Evolutionary conservation across 371 early-diverging fungal species (phyloP).

Genomic region (Circinella minor): DNA sequence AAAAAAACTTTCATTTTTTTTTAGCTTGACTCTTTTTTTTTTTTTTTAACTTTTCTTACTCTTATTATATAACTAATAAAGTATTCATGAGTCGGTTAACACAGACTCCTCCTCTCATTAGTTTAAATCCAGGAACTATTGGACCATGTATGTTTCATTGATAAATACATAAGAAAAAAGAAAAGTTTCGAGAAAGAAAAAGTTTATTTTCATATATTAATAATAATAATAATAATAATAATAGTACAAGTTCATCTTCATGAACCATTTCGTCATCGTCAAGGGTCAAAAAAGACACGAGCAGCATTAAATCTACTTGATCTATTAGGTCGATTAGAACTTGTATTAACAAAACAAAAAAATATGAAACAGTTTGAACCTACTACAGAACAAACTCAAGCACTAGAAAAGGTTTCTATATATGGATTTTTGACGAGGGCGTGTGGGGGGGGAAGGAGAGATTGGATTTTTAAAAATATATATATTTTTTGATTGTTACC

Average conservation of each 20-base stretch:
- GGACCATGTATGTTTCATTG: conserved; percentile 11
- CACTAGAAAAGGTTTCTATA: conserved; percentile 3
- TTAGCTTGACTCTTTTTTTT: conserved; percentile 8
- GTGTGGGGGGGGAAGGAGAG: no score
- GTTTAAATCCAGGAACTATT: conserved; percentile 11
- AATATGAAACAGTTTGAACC: not conserved
- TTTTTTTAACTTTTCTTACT: not conserved
- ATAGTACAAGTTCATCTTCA: conserved; percentile 21
- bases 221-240: not conserved
- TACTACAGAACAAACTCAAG: not conserved
- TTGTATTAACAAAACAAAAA: conserved; percentile 15
- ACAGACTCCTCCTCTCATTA: conserved; percentile 25
- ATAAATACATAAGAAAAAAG: not conserved
- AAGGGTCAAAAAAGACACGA: conserved; percentile 19
- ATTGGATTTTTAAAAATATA: no score
- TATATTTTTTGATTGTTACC: no score
- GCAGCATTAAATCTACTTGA: conserved; percentile 21
- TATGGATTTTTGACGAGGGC: not conserved
- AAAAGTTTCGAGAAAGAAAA: not conserved
- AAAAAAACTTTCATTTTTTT: not conserved
- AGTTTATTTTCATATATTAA: not conserved
- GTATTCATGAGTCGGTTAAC: conserved; percentile 31
- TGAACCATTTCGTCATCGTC: conserved; percentile 27
- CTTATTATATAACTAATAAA: no score
- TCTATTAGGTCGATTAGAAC: conserved; percentile 20